Base-by-base conservation (phyloP, 23 red algal genomes). In the Agarophyton chilense region DNA sequence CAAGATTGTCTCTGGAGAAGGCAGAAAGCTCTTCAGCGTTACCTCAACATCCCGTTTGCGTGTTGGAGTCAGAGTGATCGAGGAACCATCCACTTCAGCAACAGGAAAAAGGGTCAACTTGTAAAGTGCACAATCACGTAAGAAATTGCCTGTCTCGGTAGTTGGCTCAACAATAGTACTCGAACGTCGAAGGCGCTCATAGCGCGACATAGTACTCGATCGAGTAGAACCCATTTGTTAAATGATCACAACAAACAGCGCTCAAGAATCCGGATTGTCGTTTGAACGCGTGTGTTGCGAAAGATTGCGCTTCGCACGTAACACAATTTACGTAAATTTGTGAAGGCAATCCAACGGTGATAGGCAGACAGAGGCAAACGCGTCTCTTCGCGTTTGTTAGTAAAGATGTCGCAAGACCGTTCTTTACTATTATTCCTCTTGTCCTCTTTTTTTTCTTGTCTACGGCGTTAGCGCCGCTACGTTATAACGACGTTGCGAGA, bases 191-290 rank as follows among this genome's bases (percentile, higher is more conserved):
- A 72, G 14, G 1, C 65, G 65, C 4, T 72, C 65, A 35, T 72
- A 41, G 24, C 34, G 35, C 14, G 56, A 21, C 25, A 31, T 25
- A 1, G 24, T 61, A 29, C 24, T 21, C 6, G 56, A 29, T 8
- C 56, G 14, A 28, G 56, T 61, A 2, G 56, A 61, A 32, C n/a
- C 56, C 7, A 61, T 61, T 6, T 61, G 19, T 12, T 7, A n/a
- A n/a, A n/a, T n/a, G n/a, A n/a, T 61, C 56, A 61, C 56, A 61
- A n/a, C 56, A 61, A n/a, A 61, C 56, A 10, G 56, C 56, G 7
- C 56, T 61, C 56, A 61, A 61, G 56, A 61, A 61, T 61, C 56
- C 56, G 19, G 56, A 61, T 61, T 61, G 56, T 61, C 56, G 56
- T 22, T 61, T 61, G 56, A 61, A 61, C 56, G 56, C 56, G 56